Evolutionary conservation across 257 asterid genomes (phyloP), one percentile per base, ranked within the genome.

Genomic region (Anisodus acutangulus): DNA sequence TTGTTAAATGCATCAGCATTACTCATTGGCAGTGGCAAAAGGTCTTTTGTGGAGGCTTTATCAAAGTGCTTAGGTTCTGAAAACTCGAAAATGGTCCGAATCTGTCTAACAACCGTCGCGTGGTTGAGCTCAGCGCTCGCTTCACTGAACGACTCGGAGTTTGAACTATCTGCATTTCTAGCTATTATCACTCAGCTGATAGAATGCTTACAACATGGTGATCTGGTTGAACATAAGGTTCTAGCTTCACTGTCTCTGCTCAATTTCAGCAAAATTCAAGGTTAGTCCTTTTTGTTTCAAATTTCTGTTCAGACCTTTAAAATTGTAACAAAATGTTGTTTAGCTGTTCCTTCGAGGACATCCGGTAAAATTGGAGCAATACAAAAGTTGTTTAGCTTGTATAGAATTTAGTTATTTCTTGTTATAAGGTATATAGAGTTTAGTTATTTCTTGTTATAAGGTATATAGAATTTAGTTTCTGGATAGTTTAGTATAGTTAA

Each of bases 111-210:
- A 49, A 93, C 97, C 1, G 90, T 89, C 60, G 94, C 94, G 59
- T 94, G 98, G 97, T n/a, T 94, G 87, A 94, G 97, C 88, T 89
- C 89, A 55, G 88, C 93, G 3, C 89, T 93, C 6, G 87, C 88
- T 83, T 92, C 91, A 41, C 84, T 83, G n/a, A 74, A 91, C 0
- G 89, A 88, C 47, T 74, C 91, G 7, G 89, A 84, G 67, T 83
- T 87, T 84, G 94, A 92, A 89, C 87, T 87, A 49, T 85, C 84
- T 63, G 94, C 93, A 63, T 89, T 93, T 84, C 90, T 91, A 16
- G 88, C 89, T 87, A 89, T 94, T 68, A 80, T 92, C 43, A 78
- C 89, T 39, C 92, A 91, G 11, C 89, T 94, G 31, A 91, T 87
- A 89, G 85, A 80, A 43, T 88, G 93, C 88, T 80, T 93, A 9